These are phyloP conservation scores for Ogataea paradorogensis DNA, from an alignment of 805 yeast genomes.

Conservation along the genomic window DNA sequence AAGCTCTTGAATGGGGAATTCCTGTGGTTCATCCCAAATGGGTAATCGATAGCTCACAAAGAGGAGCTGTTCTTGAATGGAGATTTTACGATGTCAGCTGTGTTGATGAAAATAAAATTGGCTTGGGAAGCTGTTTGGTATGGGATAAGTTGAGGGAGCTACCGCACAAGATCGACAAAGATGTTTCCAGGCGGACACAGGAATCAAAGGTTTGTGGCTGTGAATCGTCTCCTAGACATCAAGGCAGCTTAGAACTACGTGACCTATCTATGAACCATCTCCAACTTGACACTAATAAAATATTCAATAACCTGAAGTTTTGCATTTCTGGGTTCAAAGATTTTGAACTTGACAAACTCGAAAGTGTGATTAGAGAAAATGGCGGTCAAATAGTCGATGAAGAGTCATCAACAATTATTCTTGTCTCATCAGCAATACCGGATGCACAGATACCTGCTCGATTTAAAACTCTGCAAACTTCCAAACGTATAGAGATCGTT, in stretches of 20 bases:
- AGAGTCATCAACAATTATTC: conserved; percentile 36
- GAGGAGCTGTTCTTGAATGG: conserved; percentile 43
- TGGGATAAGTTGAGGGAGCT: conserved; percentile 32
- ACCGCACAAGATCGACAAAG: neutral
- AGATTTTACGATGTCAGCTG: conserved; percentile 38
- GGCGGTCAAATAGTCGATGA: neutral
- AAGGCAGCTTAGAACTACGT: too few relatives aligned
- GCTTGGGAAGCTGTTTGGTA: conserved; percentile 34
- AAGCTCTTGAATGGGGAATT: conserved; percentile 51
- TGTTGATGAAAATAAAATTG: conserved; percentile 20
- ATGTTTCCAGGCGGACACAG: neutral
- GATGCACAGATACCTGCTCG: conserved; percentile 16
- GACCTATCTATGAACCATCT: too few relatives aligned
- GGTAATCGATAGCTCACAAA: conserved; percentile 43
- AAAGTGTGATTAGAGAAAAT: neutral
- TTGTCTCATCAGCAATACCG: conserved; percentile 27
- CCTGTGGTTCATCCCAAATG: conserved; percentile 52
- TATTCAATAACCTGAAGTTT: neutral
- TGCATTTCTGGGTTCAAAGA: neutral
- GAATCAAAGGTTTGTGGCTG: conserved; percentile 5
- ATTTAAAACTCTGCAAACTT: conserved; percentile 11
- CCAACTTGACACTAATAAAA: neutral
- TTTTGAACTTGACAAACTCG: neutral
- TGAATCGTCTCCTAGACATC: neutral
- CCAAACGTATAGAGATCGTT: conserved; percentile 27